phyloP scores from a whole-genome alignment of 2,329 filamentous ascomycete genomes.

The Nigrospora osmanthi region DNA sequence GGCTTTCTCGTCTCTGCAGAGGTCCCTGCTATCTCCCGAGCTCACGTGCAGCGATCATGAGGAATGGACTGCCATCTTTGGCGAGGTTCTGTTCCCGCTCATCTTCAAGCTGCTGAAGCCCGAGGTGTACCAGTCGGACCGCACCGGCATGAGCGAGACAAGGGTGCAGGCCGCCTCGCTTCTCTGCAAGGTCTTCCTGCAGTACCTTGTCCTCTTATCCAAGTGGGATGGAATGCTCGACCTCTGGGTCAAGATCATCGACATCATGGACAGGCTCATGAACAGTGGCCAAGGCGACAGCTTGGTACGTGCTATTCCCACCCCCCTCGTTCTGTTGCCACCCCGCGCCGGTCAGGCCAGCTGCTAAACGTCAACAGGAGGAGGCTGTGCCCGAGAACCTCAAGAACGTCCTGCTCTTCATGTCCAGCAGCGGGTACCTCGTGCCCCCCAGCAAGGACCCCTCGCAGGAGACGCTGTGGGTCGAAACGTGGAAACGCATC shows the following conservation, averaged over 20 bases:
- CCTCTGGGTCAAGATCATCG: conserved; percentile 85
- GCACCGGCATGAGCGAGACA: conserved; percentile 90
- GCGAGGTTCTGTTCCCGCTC: conserved; percentile 86
- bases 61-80: conserved; percentile 93
- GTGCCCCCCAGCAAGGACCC: conserved; percentile 57
- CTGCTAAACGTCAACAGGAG: conserved; percentile 46
- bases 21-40: conserved; percentile 76
- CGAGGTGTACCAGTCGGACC: conserved; percentile 87
- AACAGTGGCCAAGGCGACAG: conserved; percentile 90
- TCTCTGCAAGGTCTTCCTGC: conserved; percentile 90
- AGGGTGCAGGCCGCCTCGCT: conserved; percentile 85
- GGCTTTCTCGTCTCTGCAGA: conserved; percentile 78
- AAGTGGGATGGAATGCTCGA: conserved; percentile 86
- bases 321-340: conserved; percentile 3
- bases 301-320: conserved; percentile 49
- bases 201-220: conserved; percentile 79
- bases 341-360: neutral
- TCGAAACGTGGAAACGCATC: conserved; percentile 58
- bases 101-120: conserved; percentile 84
- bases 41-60: conserved; percentile 76
- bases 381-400: conserved; percentile 92
- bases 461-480: conserved; percentile 49
- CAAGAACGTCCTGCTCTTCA: conserved; percentile 93
- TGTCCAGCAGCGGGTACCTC: conserved; percentile 83
- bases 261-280: conserved; percentile 92